phyloP scores from a whole-genome alignment of 371 early-diverging fungal genomes.

The Blastocladiella emersonii region DNA sequence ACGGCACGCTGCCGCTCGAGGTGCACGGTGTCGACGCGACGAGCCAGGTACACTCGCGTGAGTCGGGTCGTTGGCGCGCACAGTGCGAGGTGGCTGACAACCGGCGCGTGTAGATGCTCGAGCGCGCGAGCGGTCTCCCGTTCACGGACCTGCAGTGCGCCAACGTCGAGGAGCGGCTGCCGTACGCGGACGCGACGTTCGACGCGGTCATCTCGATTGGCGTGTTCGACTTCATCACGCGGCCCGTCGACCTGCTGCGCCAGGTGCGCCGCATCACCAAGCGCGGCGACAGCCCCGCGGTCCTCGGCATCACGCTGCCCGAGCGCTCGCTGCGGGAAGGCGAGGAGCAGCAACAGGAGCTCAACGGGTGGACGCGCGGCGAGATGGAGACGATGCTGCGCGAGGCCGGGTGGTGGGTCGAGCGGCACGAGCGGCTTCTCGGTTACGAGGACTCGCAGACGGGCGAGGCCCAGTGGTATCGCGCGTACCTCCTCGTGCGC shows the following conservation, averaged over 20 bases:
- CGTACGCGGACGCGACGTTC: constrained; percentile 6
- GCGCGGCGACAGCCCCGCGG: background rate
- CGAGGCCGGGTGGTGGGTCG: constrained; percentile 10
- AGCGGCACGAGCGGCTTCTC: constrained; percentile 14
- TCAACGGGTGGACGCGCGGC: constrained; percentile 10
- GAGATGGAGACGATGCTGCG: constrained; percentile 11
- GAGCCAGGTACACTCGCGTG: constrained; percentile 12
- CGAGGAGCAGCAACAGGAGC: background rate
- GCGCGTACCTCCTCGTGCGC: constrained; percentile 8
- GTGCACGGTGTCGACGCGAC: constrained; percentile 21
- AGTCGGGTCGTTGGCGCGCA: too few relatives aligned
- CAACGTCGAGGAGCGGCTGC: constrained; percentile 11
- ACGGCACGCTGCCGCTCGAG: constrained; percentile 1
- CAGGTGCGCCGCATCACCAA: constrained; percentile 2
- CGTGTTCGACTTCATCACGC: constrained; percentile 19
- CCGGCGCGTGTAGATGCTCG: constrained; percentile 14
- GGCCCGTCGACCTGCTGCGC: constrained; percentile 7
- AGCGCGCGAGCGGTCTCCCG: constrained; percentile 12
- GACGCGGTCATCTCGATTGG: constrained; percentile 17
- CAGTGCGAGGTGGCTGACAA: too few relatives aligned
- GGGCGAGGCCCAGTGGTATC: constrained; percentile 9
- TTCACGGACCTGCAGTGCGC: constrained; percentile 13
- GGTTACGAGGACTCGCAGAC: constrained; percentile 23
- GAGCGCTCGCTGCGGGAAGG: background rate
- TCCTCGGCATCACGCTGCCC: constrained; percentile 17